Conservation (phyloP, 2,329 filamentous ascomycete species). For the Scortechinia acanthostroma region DNA sequence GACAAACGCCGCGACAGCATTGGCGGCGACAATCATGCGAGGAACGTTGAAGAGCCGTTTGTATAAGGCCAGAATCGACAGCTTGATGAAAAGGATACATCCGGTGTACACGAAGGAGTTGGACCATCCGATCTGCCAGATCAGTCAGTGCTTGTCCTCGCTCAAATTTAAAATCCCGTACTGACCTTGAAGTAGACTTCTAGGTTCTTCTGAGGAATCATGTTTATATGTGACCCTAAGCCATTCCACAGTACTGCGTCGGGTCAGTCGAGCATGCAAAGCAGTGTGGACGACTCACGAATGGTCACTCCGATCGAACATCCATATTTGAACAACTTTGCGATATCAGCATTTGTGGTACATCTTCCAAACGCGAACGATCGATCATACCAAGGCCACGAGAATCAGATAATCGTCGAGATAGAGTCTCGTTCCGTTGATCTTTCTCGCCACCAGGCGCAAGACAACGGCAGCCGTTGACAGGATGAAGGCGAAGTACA, state of each 20-base stretch:
- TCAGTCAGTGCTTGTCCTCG: too few relatives aligned
- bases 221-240: not conserved
- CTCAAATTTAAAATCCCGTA: too few relatives aligned
- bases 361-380: not conserved
- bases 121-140: too few relatives aligned
- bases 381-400: constrained; percentile 7
- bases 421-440: constrained; percentile 13
- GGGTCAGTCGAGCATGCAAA: not conserved
- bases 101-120: constrained; percentile 13
- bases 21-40: not conserved
- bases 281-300: not conserved
- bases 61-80: constrained; percentile 17
- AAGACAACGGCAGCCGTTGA: constrained; percentile 11
- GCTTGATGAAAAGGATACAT: constrained; percentile 14
- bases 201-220: not conserved
- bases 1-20: constrained; percentile 1
- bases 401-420: constrained; percentile 19
- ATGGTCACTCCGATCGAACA: not conserved
- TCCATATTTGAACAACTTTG: not conserved
- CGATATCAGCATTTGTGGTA: too few relatives aligned
- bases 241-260: not conserved
- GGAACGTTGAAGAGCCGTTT: constrained; percentile 6
- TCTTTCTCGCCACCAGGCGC: constrained; percentile 13
- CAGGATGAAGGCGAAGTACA: not conserved
- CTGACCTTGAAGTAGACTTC: constrained; percentile 1